Percentiles rank a stretch among this genome's conserved stretches.
These are phyloP conservation scores for Pythium oligandrum DNA, from an alignment of 352 stramenopile genomes.

Conservation along the genomic window DNA sequence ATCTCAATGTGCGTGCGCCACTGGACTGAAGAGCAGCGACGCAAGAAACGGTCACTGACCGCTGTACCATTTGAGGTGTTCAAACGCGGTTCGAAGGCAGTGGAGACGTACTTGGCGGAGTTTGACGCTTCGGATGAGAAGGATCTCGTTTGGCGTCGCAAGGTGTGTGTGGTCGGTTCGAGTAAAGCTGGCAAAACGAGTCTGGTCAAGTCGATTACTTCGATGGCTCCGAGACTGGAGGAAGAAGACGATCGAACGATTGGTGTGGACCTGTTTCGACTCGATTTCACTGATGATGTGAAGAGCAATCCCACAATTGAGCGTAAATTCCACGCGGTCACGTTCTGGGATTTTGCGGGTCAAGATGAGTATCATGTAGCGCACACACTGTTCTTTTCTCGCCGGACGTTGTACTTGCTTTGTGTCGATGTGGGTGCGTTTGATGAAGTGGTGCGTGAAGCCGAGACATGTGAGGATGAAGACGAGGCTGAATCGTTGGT, in stretches of 20 bases:
- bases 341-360: constrained; percentile 17
- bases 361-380: constrained; percentile 9
- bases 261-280: constrained; percentile 23
- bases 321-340: constrained; percentile 6
- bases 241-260: constrained; percentile 21
- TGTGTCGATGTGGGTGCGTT: constrained; percentile 10
- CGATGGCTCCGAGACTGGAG: constrained; percentile 6
- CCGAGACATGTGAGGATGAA: not conserved
- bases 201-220: constrained; percentile 21
- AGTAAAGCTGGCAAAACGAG: constrained; percentile 25
- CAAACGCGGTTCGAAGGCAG: too few species aligned
- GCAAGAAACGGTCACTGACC: too few species aligned
- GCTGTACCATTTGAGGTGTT: too few species aligned
- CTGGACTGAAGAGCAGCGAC: too few species aligned
- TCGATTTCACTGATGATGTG: constrained; percentile 7
- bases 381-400: constrained; percentile 14
- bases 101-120: too few species aligned
- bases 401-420: constrained; percentile 9
- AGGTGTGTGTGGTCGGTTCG: constrained; percentile 2
- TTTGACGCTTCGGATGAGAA: not conserved
- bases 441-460: not conserved
- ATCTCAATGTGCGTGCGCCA: too few species aligned
- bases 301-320: not conserved
- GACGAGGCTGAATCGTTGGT: not conserved
- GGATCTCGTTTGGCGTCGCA: not conserved